Percentiles rank a stretch among this genome's conserved stretches.
These are phyloP conservation scores for Isabelozyma heimii DNA, from an alignment of 805 yeast genomes.

Conservation along the genomic window DNA sequence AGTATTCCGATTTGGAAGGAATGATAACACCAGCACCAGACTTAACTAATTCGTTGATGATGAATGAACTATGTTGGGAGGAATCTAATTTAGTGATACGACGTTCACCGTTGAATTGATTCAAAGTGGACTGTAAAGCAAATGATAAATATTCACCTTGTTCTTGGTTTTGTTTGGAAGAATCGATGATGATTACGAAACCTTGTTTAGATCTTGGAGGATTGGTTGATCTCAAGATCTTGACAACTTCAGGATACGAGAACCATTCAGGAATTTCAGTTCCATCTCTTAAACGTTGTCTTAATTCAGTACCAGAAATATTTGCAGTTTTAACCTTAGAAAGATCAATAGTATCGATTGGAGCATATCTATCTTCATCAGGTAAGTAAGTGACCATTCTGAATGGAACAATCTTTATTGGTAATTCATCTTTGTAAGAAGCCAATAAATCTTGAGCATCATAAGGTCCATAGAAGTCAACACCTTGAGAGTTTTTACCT, in stretches of 20 bases:
- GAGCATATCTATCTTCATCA: conserved; percentile 92
- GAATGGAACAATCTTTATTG: conserved; percentile 90
- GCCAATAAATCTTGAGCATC: conserved; percentile 92
- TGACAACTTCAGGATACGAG: conserved; percentile 94
- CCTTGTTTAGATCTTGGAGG: conserved; percentile 93
- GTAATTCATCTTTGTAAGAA: conserved; percentile 70
- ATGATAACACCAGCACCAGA: conserved; percentile 91
- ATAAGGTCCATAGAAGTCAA: conserved; percentile 93
- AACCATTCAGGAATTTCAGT: conserved; percentile 94
- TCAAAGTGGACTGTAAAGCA: conserved; percentile 85
- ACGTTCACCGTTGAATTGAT: conserved; percentile 86
- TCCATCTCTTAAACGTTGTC: conserved; percentile 84
- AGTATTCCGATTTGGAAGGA: conserved; percentile 45
- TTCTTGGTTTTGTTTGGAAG: conserved; percentile 53
- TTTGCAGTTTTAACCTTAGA: conserved; percentile 76
- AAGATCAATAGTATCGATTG: conserved; percentile 84
- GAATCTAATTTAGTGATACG: conserved; percentile 58
- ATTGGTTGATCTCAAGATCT: conserved; percentile 83
- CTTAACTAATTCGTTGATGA: conserved; percentile 72
- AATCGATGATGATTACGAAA: conserved; percentile 64
- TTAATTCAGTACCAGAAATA: conserved; percentile 91
- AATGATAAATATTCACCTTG: conserved; percentile 53
- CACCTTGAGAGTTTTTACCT: conserved; percentile 82
- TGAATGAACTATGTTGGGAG: conserved; percentile 43
- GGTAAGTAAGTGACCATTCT: conserved; percentile 96